A percentile compares a stretch with the other conserved stretches of the same genome.
Evolutionary conservation across 768 basidiomycete genomes (phyloP).

Genomic region (Amanita muscaria): DNA sequence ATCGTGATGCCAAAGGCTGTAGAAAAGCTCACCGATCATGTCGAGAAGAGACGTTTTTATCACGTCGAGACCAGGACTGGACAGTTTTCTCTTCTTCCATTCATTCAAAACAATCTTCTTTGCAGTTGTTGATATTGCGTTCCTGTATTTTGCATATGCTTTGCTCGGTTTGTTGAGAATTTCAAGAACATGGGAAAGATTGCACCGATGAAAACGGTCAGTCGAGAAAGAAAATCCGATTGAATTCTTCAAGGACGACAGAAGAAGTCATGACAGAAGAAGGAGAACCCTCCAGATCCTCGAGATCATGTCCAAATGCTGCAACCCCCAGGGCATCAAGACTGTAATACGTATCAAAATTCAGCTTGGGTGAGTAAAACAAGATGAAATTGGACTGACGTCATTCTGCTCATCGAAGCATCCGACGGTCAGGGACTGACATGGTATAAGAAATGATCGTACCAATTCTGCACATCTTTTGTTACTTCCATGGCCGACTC

Average conservation of each 20-base stretch:
- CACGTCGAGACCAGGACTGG: constrained; percentile 16
- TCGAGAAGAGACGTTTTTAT: constrained; percentile 18
- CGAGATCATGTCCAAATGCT: constrained; percentile 47
- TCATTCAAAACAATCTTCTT: too few species aligned
- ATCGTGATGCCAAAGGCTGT: not conserved
- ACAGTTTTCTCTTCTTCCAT: too few species aligned
- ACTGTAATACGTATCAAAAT: constrained; percentile 15
- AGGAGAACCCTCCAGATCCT: constrained; percentile 37
- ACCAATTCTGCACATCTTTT: constrained; percentile 5
- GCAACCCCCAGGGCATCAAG: constrained; percentile 42
- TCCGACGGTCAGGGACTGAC: not conserved
- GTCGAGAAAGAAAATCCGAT: constrained; percentile 12
- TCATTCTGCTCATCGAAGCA: constrained; percentile 36
- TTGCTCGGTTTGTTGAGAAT: too few species aligned
- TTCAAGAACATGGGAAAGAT: too few species aligned
- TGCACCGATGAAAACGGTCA: constrained; percentile 9
- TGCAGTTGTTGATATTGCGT: too few species aligned
- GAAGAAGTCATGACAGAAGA: too few species aligned
- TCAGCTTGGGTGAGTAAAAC: not conserved
- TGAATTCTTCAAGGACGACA: constrained; percentile 35
- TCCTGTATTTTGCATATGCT: too few species aligned
- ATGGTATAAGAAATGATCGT: not conserved
- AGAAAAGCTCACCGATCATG: constrained; percentile 13
- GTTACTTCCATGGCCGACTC: constrained; percentile 1
- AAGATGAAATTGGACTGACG: constrained; percentile 24